These are phyloP conservation scores for Castanea crenata DNA, from an alignment of 306 rosid genomes.

Conservation along the genomic window DNA sequence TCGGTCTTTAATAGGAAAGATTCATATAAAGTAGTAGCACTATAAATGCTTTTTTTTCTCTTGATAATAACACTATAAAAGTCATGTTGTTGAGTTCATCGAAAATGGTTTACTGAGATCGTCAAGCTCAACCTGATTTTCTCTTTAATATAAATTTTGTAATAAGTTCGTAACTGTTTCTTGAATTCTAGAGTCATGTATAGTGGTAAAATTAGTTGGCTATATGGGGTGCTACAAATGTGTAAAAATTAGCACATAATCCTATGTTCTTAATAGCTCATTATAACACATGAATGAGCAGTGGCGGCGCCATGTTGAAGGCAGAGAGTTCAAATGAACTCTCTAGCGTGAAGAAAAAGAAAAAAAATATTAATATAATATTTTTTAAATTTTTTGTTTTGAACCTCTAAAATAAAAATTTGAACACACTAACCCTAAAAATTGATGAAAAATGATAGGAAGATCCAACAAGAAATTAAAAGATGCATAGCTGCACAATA, in stretches of 20 bases:
- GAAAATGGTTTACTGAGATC: not conserved
- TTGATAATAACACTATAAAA: not conserved
- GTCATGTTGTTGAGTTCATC: not conserved
- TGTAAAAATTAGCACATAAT: not conserved
- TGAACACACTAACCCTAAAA: too few species aligned
- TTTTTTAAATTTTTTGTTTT: too few species aligned
- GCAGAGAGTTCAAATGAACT: too few species aligned
- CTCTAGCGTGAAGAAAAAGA: too few species aligned
- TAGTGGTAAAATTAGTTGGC: not conserved
- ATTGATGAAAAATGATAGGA: too few species aligned
- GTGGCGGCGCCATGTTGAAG: too few species aligned
- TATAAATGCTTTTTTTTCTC: not conserved
- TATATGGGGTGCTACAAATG: not conserved
- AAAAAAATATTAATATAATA: too few species aligned
- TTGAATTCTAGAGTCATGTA: not conserved
- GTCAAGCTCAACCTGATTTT: not conserved
- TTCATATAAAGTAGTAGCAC: not conserved
- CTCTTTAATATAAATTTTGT: not conserved
- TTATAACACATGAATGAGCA: not conserved
- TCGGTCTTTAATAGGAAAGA: not conserved
- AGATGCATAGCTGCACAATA: too few species aligned
- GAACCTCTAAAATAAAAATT: too few species aligned
- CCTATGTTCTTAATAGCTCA: not conserved
- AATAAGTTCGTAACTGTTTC: not conserved
- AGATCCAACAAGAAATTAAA: too few species aligned